A percentile compares a stretch with the other conserved stretches of the same genome.
These are phyloP conservation scores for Bretschneidera sinensis DNA, from an alignment of 345 rosid species.

Conservation along the genomic window DNA sequence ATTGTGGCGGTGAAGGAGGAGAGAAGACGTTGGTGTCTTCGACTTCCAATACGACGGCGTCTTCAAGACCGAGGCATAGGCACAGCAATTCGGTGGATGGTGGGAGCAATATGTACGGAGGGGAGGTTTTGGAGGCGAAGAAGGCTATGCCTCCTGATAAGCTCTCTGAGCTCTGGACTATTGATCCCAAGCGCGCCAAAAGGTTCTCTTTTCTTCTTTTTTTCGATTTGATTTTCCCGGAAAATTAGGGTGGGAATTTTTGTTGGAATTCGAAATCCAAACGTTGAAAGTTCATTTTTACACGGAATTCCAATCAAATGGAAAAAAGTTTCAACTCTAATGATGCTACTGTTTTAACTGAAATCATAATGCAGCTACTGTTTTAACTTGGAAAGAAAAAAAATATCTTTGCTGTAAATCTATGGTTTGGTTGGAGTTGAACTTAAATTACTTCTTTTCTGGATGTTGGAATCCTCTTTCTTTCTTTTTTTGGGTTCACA, in stretches of 20 bases:
- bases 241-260: too few relatives aligned
- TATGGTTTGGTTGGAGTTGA: too few relatives aligned
- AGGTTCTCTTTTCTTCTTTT: conserved; percentile 29
- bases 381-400: too few relatives aligned
- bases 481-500: too few relatives aligned
- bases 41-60: conserved; percentile 9
- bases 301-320: not conserved
- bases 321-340: not conserved
- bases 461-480: too few relatives aligned
- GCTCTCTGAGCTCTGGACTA: conserved; percentile 61
- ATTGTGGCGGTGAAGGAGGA: conserved; percentile 1
- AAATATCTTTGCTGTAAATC: too few relatives aligned
- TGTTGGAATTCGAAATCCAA: too few relatives aligned
- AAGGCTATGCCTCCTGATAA: conserved; percentile 78
- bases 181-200: conserved; percentile 75
- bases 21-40: conserved; percentile 11
- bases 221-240: not conserved
- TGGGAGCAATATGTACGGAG: conserved; percentile 29
- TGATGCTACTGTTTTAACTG: not conserved
- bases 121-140: conserved; percentile 59
- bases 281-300: too few relatives aligned
- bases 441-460: too few relatives aligned
- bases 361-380: too few relatives aligned
- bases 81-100: conserved; percentile 66
- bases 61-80: conserved; percentile 39